These are phyloP conservation scores for Cichorium intybus DNA, from an alignment of 140 eudicot genomes.

Conservation along the genomic window DNA sequence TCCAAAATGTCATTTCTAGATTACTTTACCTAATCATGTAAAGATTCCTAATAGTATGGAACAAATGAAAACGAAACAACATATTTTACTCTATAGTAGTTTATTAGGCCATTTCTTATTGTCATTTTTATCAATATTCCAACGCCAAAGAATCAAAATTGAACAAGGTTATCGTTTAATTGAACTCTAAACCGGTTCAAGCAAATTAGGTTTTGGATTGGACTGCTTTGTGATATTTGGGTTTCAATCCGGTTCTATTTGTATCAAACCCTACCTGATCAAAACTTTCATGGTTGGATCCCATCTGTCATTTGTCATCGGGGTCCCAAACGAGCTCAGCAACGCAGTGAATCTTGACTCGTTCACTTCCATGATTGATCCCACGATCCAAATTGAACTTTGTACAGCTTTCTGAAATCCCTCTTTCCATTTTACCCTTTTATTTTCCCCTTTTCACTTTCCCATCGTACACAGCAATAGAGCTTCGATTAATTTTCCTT, in stretches of 20 bases:
- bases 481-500: slow-evolving; percentile 13
- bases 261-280: not conserved
- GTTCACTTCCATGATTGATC: slow-evolving; percentile 18
- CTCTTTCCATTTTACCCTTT: slow-evolving; percentile 12
- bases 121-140: too few species aligned
- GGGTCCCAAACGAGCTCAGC: slow-evolving; percentile 1
- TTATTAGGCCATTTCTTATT: too few species aligned
- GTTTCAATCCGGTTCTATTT: not conserved
- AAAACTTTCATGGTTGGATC: not conserved
- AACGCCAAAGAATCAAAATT: too few species aligned
- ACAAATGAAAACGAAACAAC: too few species aligned
- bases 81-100: too few species aligned
- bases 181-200: not conserved
- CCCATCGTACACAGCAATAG: not conserved
- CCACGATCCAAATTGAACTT: slow-evolving; percentile 10
- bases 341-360: slow-evolving; percentile 11
- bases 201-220: not conserved
- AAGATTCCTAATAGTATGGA: too few species aligned
- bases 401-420: slow-evolving; percentile 1
- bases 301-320: slow-evolving; percentile 14
- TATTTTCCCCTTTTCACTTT: not conserved
- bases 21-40: too few species aligned
- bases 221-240: not conserved
- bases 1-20: too few species aligned
- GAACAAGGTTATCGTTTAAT: not conserved